Base-by-base conservation (phyloP, 306 rosid genomes). In the Rubus parviflorus region DNA sequence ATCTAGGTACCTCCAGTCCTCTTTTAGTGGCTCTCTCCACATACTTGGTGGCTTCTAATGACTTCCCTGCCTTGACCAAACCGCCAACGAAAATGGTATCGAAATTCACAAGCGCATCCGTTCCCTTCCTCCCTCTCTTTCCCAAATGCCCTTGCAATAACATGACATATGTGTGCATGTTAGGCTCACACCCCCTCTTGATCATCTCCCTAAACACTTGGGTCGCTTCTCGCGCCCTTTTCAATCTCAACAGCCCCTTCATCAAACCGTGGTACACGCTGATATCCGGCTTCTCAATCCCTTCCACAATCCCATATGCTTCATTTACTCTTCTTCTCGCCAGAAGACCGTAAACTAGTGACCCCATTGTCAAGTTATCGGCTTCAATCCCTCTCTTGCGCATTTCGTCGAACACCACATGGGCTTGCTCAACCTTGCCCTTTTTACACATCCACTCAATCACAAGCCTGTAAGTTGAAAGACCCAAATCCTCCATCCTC, bases 81-180 rank as follows among this genome's bases (percentile, higher is more conserved):
- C 90, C 90, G 38, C 98, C 98, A 77, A 93, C 96, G 75, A 93
- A 93, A 72, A 94, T 92, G 62, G 90, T 82, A 81, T 94, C 95
- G 30, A 92, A 94, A 79, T 89, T 90, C 75, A 87, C 81, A 54
- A 89, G 87, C 8, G 94, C 94, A 71, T 89, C 97, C 14, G 57
- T 12, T n/a, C 96, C 98, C 70, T 88, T 92, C 80, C 86, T 79
- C 6, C 90, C 87, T 46, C 85, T 80, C 86, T 77, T 84, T 58
- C 88, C 88, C 81, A 87, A 13, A 82, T 87, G 97, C 17, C 98
- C 98, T 71, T 91, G 93, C 89, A 94, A 81, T 78, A 93, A 47
- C 98, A 93, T 93, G 13, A 93, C 53, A 38, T 89, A 93, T 6
- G 97, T 89, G 68, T 93, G 97, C 96, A 93, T 90, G 64, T 43